These are phyloP conservation scores for Pseudogymnoascus sp. DNA, from an alignment of 2,329 filamentous ascomycete species.

Conservation along the genomic window DNA sequence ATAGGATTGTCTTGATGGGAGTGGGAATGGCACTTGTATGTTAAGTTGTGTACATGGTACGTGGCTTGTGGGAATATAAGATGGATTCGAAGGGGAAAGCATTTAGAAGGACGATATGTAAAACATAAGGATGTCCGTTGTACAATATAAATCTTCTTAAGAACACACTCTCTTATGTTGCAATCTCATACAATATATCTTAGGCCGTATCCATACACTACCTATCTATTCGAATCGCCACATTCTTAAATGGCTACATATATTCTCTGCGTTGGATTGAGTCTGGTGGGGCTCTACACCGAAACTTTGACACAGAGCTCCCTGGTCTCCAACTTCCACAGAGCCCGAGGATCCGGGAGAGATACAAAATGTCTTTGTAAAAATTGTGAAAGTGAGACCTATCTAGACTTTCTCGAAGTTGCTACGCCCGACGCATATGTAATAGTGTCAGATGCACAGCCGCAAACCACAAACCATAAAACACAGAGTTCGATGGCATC, in stretches of 20 bases:
- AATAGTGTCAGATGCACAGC: not conserved
- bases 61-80: constrained; percentile 1
- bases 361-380: not conserved
- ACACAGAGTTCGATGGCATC: not conserved
- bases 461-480: not conserved
- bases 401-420: not conserved
- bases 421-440: not conserved
- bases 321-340: not conserved
- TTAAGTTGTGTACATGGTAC: constrained; percentile 5
- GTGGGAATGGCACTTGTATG: not conserved
- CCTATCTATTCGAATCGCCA: not conserved
- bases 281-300: not conserved
- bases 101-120: not conserved
- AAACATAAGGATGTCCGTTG: not conserved
- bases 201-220: not conserved
- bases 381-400: not conserved
- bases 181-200: not conserved
- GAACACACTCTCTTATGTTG: not conserved
- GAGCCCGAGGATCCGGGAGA: not conserved
- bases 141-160: not conserved
- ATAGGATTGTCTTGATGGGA: not conserved
- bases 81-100: not conserved
- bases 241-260: not conserved
- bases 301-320: not conserved
- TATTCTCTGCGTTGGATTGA: not conserved